phyloP scores from a whole-genome alignment of 805 yeast genomes.

The Zygoascus flipseniorum region DNA sequence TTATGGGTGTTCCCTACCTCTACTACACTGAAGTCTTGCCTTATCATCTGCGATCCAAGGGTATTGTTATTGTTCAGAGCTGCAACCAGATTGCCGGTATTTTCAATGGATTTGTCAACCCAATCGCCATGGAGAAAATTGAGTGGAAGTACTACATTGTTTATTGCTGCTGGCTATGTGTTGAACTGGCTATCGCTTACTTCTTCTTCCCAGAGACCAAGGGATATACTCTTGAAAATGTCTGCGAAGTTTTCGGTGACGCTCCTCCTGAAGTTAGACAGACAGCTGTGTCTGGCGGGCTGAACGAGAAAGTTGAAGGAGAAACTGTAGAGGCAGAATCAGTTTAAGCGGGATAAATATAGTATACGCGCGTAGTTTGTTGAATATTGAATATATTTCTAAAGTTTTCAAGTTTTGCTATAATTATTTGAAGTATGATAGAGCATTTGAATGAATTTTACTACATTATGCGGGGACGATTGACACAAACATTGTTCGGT shows the following conservation, averaged over 20 bases:
- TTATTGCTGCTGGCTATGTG: slow-evolving; percentile 31
- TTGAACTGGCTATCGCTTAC: slow-evolving; percentile 26
- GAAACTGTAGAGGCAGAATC: too few species aligned
- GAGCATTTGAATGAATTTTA: too few species aligned
- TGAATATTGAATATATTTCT: too few species aligned
- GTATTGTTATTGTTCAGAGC: slow-evolving; percentile 24
- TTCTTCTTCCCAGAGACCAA: slow-evolving; percentile 36
- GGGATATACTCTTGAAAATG: slow-evolving; percentile 38
- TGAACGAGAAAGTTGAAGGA: too few species aligned
- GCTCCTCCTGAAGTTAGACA: slow-evolving; percentile 25
- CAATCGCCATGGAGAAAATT: slow-evolving; percentile 36
- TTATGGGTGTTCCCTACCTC: slow-evolving; percentile 4
- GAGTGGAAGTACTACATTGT: slow-evolving; percentile 40
- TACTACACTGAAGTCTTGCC: slow-evolving; percentile 20
- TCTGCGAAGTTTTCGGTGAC: slow-evolving; percentile 35
- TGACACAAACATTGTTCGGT: too few species aligned
- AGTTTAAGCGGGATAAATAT: too few species aligned
- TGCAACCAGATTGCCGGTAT: slow-evolving; percentile 1
- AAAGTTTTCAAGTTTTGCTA: too few species aligned
- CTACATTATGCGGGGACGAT: too few species aligned
- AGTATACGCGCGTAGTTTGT: too few species aligned
- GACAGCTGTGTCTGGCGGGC: background rate
- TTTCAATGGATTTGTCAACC: slow-evolving; percentile 29
- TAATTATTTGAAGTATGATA: too few species aligned
- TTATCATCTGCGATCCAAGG: slow-evolving; percentile 33